Percentiles rank a stretch among this genome's conserved stretches.
phyloP scores from a whole-genome alignment of 495 filamentous ascomycete species.

The Annulohypoxylon stygium region DNA sequence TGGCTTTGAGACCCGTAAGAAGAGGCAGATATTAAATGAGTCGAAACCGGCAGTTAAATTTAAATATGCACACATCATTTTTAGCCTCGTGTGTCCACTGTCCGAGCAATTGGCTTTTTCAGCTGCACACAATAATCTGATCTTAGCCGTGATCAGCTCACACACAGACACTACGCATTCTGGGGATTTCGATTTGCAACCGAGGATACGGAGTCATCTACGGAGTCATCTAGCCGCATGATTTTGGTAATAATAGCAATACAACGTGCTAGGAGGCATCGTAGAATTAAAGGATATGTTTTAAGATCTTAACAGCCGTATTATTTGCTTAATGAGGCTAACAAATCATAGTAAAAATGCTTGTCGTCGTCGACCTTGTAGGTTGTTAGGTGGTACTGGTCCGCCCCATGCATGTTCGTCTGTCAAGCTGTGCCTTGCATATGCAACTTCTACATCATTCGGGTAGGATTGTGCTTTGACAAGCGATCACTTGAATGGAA shows the following conservation, averaged over 20 bases:
- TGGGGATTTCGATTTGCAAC: constrained; percentile 30
- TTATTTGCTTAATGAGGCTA: constrained; percentile 38
- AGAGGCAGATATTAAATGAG: constrained; percentile 7
- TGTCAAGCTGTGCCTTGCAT: constrained; percentile 45
- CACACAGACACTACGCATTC: constrained; percentile 32
- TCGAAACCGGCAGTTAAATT: constrained; percentile 11
- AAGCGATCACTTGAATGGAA: constrained; percentile 24
- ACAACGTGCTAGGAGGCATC: constrained; percentile 2
- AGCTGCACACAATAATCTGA: constrained; percentile 41
- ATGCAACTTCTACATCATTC: constrained; percentile 36
- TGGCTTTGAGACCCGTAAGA: not conserved
- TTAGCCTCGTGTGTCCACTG: constrained; percentile 31
- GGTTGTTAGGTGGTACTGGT: constrained; percentile 11
- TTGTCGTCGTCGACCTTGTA: constrained; percentile 22
- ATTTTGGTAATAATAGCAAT: constrained; percentile 15
- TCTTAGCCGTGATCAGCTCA: constrained; percentile 27
- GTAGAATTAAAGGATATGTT: constrained; percentile 27
- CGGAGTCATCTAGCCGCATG: constrained; percentile 15
- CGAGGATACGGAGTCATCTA: constrained; percentile 6
- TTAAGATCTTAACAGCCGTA: constrained; percentile 31
- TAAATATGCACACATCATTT: constrained; percentile 11
- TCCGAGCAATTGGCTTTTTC: constrained; percentile 39
- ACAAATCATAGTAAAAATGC: constrained; percentile 34
- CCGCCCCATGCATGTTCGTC: constrained; percentile 41
- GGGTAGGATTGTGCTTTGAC: constrained; percentile 38